phyloP scores from a whole-genome alignment of 2,329 filamentous ascomycete genomes.

The Ceratocystis cubensis region DNA sequence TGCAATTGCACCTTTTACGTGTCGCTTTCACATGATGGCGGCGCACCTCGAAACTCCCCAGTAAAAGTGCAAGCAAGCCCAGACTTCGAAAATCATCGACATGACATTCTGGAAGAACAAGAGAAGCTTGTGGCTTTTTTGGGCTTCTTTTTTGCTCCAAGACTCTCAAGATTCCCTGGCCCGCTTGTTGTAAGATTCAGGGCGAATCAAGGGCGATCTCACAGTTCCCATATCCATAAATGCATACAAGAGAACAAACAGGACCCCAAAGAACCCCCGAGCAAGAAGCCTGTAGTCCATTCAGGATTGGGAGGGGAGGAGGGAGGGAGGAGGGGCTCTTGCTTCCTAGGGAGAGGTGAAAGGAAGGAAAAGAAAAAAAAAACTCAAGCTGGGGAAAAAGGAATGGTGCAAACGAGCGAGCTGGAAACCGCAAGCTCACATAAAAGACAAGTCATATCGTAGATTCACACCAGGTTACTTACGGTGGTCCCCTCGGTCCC shows the following conservation, averaged over 20 bases:
- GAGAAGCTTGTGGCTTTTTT: not conserved
- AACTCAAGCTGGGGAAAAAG: not conserved
- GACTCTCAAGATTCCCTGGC: not conserved
- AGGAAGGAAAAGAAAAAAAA: not conserved
- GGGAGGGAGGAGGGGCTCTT: not conserved
- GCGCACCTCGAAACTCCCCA: not conserved
- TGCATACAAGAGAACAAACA: slow-evolving; percentile 1
- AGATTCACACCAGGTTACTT: not conserved
- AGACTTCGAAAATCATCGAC: not conserved
- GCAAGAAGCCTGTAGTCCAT: not conserved
- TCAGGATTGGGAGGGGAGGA: not conserved
- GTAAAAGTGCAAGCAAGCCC: not conserved
- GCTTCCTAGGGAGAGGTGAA: not conserved
- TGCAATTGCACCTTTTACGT: not conserved
- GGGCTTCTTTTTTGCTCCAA: not conserved
- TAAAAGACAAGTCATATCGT: not conserved
- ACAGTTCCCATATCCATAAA: not conserved
- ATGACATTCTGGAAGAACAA: slow-evolving; percentile 1
- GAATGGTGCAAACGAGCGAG: not conserved
- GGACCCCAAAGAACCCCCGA: not conserved
- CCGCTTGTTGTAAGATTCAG: not conserved
- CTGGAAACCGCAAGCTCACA: not conserved
- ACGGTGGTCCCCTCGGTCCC: no score
- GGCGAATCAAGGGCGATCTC: not conserved
- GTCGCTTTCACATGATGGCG: not conserved